Percentiles rank a stretch among this genome's conserved stretches.
phyloP scores from a whole-genome alignment of 2,329 filamentous ascomycete species.

The Epicoccum sorghinum region DNA sequence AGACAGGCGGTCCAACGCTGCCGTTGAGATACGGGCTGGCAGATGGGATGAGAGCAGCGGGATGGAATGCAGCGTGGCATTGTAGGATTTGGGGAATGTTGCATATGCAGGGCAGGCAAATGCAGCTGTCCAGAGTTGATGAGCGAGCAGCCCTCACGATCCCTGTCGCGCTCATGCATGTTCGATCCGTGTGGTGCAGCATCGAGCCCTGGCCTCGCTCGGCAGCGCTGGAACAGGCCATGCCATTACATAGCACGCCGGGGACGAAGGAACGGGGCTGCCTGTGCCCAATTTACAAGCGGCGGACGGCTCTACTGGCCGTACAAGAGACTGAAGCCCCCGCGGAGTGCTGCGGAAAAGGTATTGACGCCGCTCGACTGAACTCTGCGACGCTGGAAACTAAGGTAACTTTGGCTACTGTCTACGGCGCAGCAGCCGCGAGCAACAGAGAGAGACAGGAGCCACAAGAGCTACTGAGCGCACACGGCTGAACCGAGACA shows the following conservation, averaged over 20 bases:
- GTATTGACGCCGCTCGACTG: neutral
- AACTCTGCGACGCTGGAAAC: neutral
- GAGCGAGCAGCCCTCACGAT: neutral
- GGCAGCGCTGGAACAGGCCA: slow-evolving; percentile 4
- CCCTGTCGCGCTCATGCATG: slow-evolving; percentile 8
- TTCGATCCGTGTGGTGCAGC: slow-evolving; percentile 1
- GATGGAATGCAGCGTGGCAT: neutral
- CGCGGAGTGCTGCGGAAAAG: neutral
- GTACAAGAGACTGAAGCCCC: slow-evolving; percentile 11
- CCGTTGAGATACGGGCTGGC: too few relatives aligned
- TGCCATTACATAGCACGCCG: slow-evolving; percentile 1
- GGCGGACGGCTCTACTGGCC: neutral
- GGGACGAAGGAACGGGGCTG: slow-evolving; percentile 12
- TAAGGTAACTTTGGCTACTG: neutral
- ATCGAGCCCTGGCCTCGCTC: slow-evolving; percentile 1
- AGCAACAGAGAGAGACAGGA: neutral
- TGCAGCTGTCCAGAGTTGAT: neutral
- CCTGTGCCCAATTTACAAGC: slow-evolving; percentile 3
- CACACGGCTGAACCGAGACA: slow-evolving; percentile 5
- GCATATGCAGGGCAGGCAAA: slow-evolving; percentile 1
- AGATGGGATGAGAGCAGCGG: neutral
- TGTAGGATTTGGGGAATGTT: neutral
- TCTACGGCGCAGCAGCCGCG: slow-evolving; percentile 11
- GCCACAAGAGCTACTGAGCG: slow-evolving; percentile 10
- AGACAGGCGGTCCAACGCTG: neutral